A percentile compares a stretch with the other conserved stretches of the same genome.
Evolutionary conservation across 306 rosid genomes (phyloP).

Genomic region (Quercus berberidifolia): DNA sequence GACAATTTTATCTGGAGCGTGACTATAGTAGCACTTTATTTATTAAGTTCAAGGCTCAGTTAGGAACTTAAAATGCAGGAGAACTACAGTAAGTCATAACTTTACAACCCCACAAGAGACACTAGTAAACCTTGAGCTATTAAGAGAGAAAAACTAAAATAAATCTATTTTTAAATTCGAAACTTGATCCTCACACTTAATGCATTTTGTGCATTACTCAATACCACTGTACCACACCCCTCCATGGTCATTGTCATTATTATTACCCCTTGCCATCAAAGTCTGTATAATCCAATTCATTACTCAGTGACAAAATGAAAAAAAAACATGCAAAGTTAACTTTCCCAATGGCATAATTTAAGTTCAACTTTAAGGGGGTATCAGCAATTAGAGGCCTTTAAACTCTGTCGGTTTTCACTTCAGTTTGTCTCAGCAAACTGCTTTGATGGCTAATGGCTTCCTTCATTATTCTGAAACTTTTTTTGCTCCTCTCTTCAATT

Average conservation of each 20-base stretch:
- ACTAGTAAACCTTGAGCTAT: too few species aligned
- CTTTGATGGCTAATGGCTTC: slow-evolving; percentile 40
- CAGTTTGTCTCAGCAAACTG: not conserved
- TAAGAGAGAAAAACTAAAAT: too few species aligned
- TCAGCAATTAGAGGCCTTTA: not conserved
- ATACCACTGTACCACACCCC: too few species aligned
- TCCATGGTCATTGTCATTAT: not conserved
- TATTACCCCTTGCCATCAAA: not conserved
- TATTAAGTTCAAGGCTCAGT: too few species aligned
- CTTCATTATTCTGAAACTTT: slow-evolving; percentile 18
- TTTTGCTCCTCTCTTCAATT: slow-evolving; percentile 32
- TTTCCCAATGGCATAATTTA: slow-evolving; percentile 2
- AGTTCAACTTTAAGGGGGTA: slow-evolving; percentile 10
- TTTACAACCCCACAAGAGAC: too few species aligned
- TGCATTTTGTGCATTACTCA: too few species aligned
- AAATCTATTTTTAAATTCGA: too few species aligned
- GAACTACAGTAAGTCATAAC: too few species aligned
- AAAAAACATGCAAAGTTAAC: not conserved
- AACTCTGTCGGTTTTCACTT: not conserved
- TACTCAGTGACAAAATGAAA: not conserved
- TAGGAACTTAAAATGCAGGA: too few species aligned
- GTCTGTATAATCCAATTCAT: not conserved
- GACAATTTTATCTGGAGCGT: too few species aligned
- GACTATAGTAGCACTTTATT: too few species aligned
- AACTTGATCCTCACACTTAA: too few species aligned